Conservation (phyloP, 2,329 filamentous ascomycete genomes). For the Aureobasidium sp. region DNA sequence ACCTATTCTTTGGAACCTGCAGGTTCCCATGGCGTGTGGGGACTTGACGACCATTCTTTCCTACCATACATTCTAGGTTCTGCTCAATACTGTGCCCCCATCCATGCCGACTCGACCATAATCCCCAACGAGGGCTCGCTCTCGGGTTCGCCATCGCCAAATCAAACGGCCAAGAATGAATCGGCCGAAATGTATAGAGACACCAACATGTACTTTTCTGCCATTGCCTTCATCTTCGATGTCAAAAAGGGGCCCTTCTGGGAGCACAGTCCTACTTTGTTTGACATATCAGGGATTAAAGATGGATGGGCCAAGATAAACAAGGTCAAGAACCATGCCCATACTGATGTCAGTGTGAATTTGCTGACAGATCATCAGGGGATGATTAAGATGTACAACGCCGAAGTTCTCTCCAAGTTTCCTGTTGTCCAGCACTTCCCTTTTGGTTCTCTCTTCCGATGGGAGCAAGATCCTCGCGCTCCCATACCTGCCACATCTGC, state of each 20-base stretch:
- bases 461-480: constrained; percentile 37
- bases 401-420: constrained; percentile 92
- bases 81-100: constrained; percentile 67
- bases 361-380: constrained; percentile 43
- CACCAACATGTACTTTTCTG: constrained; percentile 75
- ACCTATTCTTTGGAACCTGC: constrained; percentile 92
- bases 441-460: constrained; percentile 41
- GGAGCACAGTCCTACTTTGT: constrained; percentile 86
- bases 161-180: constrained; percentile 46
- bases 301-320: constrained; percentile 98
- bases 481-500: constrained; percentile 16
- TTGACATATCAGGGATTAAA: constrained; percentile 83
- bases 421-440: constrained; percentile 92
- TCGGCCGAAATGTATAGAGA: constrained; percentile 33
- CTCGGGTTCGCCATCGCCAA: constrained; percentile 56
- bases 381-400: constrained; percentile 99
- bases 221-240: constrained; percentile 93
- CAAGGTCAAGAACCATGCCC: constrained; percentile 28
- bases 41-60: constrained; percentile 95
- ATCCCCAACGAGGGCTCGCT: constrained; percentile 70
- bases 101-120: constrained; percentile 32
- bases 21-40: constrained; percentile 96
- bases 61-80: constrained; percentile 92
- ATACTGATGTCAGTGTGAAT: background rate
- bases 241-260: constrained; percentile 96